phyloP scores from a whole-genome alignment of 805 yeast species.

The Metschnikowia borealis region DNA sequence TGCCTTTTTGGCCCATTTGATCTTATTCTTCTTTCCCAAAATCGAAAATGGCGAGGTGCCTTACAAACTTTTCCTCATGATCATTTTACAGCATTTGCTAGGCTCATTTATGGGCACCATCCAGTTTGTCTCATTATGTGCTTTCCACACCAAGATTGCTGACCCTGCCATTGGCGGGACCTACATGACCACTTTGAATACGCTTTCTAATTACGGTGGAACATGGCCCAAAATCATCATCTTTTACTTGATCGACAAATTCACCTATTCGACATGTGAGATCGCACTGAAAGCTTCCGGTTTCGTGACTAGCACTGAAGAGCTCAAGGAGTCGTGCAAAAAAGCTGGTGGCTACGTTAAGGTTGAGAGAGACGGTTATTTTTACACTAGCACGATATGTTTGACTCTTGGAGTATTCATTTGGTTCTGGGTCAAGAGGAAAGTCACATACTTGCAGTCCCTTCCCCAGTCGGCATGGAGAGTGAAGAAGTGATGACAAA shows the following conservation, averaged over 20 bases:
- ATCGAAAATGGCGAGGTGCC: slow-evolving; percentile 40
- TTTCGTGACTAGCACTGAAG: slow-evolving; percentile 20
- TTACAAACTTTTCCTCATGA: slow-evolving; percentile 56
- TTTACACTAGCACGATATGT: slow-evolving; percentile 70
- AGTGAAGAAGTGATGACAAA: slow-evolving; percentile 23
- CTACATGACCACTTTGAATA: slow-evolving; percentile 93
- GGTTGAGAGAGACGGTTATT: slow-evolving; percentile 75
- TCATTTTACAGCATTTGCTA: slow-evolving; percentile 76
- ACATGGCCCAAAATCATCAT: slow-evolving; percentile 94
- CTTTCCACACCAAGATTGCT: slow-evolving; percentile 93
- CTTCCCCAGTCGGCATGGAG: slow-evolving; percentile 80
- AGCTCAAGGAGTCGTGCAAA: slow-evolving; percentile 47
- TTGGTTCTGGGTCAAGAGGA: slow-evolving; percentile 64
- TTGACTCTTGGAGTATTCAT: slow-evolving; percentile 60
- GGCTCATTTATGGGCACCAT: slow-evolving; percentile 92
- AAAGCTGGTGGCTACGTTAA: slow-evolving; percentile 53
- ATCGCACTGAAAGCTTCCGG: slow-evolving; percentile 13
- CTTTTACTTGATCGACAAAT: slow-evolving; percentile 71
- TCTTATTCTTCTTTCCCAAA: slow-evolving; percentile 69
- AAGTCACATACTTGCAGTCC: slow-evolving; percentile 61
- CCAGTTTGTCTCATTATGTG: slow-evolving; percentile 90
- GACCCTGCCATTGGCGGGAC: slow-evolving; percentile 97
- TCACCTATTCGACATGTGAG: slow-evolving; percentile 64
- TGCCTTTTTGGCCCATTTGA: slow-evolving; percentile 69
- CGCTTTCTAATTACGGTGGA: slow-evolving; percentile 90